These are phyloP conservation scores for Leccinum angustisporum DNA, from an alignment of 1,284 basidiomycete species.

Conservation along the genomic window DNA sequence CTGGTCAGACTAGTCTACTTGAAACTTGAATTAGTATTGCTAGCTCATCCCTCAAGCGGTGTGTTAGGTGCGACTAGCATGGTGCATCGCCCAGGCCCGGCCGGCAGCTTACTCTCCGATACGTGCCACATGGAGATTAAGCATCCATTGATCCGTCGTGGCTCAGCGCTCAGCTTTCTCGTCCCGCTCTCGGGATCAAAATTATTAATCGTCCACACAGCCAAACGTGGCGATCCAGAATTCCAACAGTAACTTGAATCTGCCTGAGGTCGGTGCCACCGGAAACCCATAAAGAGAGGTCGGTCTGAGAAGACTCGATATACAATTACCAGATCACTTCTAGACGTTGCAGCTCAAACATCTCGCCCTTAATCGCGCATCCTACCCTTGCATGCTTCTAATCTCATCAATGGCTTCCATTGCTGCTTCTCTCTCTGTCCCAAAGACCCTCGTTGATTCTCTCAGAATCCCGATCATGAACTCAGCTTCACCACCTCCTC, in stretches of 20 bases:
- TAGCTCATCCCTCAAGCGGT: background rate
- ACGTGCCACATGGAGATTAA: constrained; percentile 6
- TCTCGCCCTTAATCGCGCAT: background rate
- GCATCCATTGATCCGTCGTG: constrained; percentile 6
- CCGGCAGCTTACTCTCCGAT: constrained; percentile 9
- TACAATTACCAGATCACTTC: background rate
- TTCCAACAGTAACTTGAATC: background rate
- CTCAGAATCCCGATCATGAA: constrained; percentile 25
- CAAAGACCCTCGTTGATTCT: constrained; percentile 22
- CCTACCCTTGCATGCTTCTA: background rate
- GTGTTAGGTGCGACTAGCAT: background rate
- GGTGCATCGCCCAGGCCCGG: background rate
- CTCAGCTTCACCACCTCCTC: constrained; percentile 32
- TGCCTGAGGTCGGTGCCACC: background rate
- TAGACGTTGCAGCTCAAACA: constrained; percentile 4
- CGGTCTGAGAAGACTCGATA: background rate
- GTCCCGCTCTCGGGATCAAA: background rate
- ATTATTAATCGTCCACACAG: background rate
- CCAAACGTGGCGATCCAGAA: background rate
- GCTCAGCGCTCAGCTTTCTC: constrained; percentile 1
- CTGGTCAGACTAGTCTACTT: background rate
- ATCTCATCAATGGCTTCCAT: constrained; percentile 15
- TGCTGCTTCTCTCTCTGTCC: constrained; percentile 6
- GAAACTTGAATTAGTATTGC: background rate
- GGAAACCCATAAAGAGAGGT: background rate